Evolutionary conservation across 2,329 filamentous ascomycete genomes (phyloP).

Genomic region (Colletotrichum lini): DNA sequence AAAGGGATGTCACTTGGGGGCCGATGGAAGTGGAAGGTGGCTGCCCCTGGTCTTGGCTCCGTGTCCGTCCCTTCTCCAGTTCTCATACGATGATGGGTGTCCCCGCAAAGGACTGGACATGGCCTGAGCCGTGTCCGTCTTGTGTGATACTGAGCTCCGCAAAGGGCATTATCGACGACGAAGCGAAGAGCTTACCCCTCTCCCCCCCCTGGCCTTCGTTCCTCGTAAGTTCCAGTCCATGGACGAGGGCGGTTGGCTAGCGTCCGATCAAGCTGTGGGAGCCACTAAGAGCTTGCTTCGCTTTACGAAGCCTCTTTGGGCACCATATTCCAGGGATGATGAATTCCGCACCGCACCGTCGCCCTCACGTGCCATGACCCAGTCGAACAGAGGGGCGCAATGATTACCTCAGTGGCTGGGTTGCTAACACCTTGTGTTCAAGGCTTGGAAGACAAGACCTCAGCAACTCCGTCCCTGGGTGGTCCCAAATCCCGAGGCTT

Average conservation of each 20-base stretch:
- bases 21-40: conserved; percentile 41
- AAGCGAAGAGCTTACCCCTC: conserved; percentile 17
- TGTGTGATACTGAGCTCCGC: conserved; percentile 34
- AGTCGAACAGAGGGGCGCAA: neutral
- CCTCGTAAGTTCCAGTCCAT: conserved; percentile 27
- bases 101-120: conserved; percentile 23
- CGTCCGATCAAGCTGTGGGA: conserved; percentile 36
- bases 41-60: conserved; percentile 28
- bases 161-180: conserved; percentile 37
- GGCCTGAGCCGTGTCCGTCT: conserved; percentile 38
- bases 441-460: conserved; percentile 9
- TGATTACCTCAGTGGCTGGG: conserved; percentile 14
- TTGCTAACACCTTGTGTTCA: neutral
- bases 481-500: neutral
- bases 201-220: conserved; percentile 23
- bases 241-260: conserved; percentile 35
- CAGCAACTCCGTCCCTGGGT: neutral
- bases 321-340: conserved; percentile 12
- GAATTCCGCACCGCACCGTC: conserved; percentile 33
- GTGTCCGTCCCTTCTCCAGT: conserved; percentile 11
- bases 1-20: conserved; percentile 41
- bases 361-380: conserved; percentile 8
- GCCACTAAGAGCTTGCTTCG: conserved; percentile 42
- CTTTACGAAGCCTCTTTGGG: conserved; percentile 43
- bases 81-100: conserved; percentile 38